Conservation (phyloP, 2,329 filamentous ascomycete genomes). For the Aspergillus fumigatus region DNA sequence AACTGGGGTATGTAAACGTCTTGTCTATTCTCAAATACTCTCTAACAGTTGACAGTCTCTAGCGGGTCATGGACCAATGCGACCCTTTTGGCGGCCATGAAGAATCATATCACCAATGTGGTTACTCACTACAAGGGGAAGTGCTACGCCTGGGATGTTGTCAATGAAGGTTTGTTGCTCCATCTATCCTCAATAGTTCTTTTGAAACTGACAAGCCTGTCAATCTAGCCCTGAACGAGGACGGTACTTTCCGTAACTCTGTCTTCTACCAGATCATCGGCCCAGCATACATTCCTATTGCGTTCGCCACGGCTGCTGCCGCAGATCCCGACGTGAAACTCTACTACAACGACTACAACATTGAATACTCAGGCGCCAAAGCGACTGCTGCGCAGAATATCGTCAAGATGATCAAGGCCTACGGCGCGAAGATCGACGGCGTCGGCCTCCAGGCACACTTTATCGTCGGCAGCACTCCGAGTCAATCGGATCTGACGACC, state of each 20-base stretch:
- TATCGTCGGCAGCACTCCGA: constrained; percentile 41
- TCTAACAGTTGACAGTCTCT: constrained; percentile 30
- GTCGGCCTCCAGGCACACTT: constrained; percentile 43
- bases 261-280: constrained; percentile 43
- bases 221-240: constrained; percentile 38
- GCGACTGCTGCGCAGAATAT: constrained; percentile 32
- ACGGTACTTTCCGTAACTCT: constrained; percentile 41
- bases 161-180: constrained; percentile 30
- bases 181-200: not conserved
- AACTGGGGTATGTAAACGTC: constrained; percentile 48
- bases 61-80: constrained; percentile 52
- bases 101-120: constrained; percentile 41
- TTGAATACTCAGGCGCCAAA: constrained; percentile 37
- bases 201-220: not conserved
- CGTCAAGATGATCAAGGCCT: constrained; percentile 35
- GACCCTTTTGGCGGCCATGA: constrained; percentile 53
- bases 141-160: constrained; percentile 40
- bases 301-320: constrained; percentile 43
- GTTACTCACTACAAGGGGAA: constrained; percentile 32
- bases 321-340: constrained; percentile 56
- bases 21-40: constrained; percentile 7
- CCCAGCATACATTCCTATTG: constrained; percentile 43
- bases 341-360: constrained; percentile 45
- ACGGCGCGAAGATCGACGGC: constrained; percentile 44
- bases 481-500: constrained; percentile 33